phyloP scores from a whole-genome alignment of 2,329 filamentous ascomycete species.

The Ceratocystis eucalypticola region DNA sequence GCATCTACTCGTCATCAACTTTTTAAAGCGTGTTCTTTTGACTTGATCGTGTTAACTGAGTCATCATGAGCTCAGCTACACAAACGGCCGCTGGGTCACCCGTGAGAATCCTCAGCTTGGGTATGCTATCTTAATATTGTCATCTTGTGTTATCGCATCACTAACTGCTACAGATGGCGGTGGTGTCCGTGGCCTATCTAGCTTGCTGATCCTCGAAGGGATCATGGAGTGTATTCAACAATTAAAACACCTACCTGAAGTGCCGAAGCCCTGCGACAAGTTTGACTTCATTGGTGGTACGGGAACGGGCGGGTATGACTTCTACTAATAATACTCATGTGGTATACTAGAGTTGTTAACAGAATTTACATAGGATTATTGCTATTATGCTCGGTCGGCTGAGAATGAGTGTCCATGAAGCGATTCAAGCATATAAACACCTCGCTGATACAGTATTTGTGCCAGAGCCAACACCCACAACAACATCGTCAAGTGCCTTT shows the following conservation, averaged over 20 bases:
- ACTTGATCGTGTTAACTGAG: no score
- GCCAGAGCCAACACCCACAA: background rate
- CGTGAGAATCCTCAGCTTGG: no score
- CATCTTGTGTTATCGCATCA: no score
- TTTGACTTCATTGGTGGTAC: constrained; percentile 26
- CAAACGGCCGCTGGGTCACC: no score
- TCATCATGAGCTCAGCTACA: no score
- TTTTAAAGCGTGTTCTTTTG: no score
- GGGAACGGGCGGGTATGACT: constrained; percentile 23
- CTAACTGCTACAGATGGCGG: constrained; percentile 20
- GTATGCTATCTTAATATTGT: no score
- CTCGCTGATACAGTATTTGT: background rate
- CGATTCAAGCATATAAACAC: background rate
- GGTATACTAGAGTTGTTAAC: no score
- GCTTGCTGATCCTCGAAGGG: constrained; percentile 23
- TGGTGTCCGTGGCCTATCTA: constrained; percentile 24
- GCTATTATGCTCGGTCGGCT: background rate
- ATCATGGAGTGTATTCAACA: constrained; percentile 22
- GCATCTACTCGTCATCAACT: no score
- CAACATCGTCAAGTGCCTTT: background rate
- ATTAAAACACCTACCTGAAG: constrained; percentile 16
- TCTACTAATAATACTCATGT: background rate
- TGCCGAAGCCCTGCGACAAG: constrained; percentile 23
- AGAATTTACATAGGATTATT: background rate
- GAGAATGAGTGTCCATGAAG: background rate